Evolutionary conservation across 192 early-diverging fungal genomes (phyloP), one percentile per base, ranked within the genome.

Genomic region (Glomus cerebriforme): DNA sequence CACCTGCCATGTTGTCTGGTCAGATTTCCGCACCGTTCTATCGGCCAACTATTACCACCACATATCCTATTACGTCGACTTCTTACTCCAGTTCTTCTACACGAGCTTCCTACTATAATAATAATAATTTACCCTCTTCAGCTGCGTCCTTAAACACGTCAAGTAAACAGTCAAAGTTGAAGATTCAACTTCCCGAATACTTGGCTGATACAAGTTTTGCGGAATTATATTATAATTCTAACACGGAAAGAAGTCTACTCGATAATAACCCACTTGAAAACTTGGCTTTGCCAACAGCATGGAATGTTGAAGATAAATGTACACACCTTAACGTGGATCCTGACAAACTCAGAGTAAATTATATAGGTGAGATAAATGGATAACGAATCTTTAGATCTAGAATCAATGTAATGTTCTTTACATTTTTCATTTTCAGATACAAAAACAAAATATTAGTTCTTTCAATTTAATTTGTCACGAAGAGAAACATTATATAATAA

Each of bases 281-380:
- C n/a, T n/a, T 76, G 9, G 74, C 77, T 31, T 73, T 93, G 69
- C 92, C 92, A 15, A 82, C 88, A 8, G 81, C 80, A 49, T 93
- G 88, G 90, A 92, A 86, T 79, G 35, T 74, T 19, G 90, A 89
- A 59, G 90, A 91, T 81, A 93, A 91, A 78, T 79, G 84, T 34
- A 49, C 79, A 22, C 62, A 82, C 24, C 49, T 92, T 7, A 86
- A 91, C 62, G 58, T 93, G 47, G 73, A 80, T 27, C 34, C 73
- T 27, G 75, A 81, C 27, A 82, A 82, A 12, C 79, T 85, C 29
- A 78, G 84, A 24, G 79, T 92, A 26, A 83, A 73, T 29, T 92
- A 92, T 81, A 82, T 79, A 65, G 91, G 91, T 89, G 76, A 60
- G 27, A 74, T 39, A 29, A 71, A 26, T 37, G n/a, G 13, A 26